phyloP scores from a whole-genome alignment of 805 yeast genomes.

The Naumovozyma castellii region DNA sequence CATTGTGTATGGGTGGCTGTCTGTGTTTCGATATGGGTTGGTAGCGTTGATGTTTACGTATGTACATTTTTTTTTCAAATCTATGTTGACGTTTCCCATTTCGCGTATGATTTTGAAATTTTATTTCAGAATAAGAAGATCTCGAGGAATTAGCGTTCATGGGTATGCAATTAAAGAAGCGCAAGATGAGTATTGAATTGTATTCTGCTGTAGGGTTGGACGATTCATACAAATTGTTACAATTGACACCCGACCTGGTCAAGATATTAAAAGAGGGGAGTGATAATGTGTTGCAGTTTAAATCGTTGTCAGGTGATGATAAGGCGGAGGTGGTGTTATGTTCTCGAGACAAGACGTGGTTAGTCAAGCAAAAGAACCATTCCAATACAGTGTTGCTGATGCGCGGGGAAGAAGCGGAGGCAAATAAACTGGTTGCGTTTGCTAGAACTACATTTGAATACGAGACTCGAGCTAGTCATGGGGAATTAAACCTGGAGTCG shows the following conservation, averaged over 20 bases:
- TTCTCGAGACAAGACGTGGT: slow-evolving; percentile 49
- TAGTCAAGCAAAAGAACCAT: slow-evolving; percentile 70
- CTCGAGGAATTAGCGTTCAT: too few relatives aligned
- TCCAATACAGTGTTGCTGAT: slow-evolving; percentile 70
- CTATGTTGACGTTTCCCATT: too few relatives aligned
- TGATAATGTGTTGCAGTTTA: slow-evolving; percentile 17
- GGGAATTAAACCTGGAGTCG: slow-evolving; percentile 24
- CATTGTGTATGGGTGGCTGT: too few relatives aligned
- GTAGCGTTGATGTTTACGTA: too few relatives aligned
- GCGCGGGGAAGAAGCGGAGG: too few relatives aligned
- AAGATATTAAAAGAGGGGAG: slow-evolving; percentile 22
- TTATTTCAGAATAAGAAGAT: too few relatives aligned
- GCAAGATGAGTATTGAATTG: slow-evolving; percentile 12
- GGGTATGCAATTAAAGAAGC: too few relatives aligned
- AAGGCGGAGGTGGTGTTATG: slow-evolving; percentile 49
- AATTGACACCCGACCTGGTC: slow-evolving; percentile 43
- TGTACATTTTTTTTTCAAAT: too few relatives aligned
- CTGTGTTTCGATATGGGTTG: too few relatives aligned
- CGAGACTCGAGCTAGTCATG: slow-evolving; percentile 30
- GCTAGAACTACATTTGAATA: slow-evolving; percentile 26
- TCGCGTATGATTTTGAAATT: too few relatives aligned
- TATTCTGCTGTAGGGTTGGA: slow-evolving; percentile 18
- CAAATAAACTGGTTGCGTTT: slow-evolving; percentile 25
- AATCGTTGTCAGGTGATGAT: slow-evolving; percentile 20
- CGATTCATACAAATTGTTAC: slow-evolving; percentile 39